phyloP scores from a whole-genome alignment of 495 filamentous ascomycete species.

The Penicillium robsamsonii region DNA sequence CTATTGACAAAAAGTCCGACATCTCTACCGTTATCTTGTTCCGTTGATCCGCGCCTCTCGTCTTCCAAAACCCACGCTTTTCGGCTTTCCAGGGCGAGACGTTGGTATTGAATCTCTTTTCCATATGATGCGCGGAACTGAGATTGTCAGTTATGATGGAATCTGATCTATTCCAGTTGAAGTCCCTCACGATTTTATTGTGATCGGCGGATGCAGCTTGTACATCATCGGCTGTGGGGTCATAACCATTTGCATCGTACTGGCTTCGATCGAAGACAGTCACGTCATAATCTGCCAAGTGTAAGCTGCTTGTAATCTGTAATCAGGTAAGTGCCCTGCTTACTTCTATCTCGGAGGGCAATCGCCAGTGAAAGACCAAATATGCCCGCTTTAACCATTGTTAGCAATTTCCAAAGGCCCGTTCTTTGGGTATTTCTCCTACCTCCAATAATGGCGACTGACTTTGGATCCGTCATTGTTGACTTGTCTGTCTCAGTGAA shows the following conservation, averaged over 20 bases:
- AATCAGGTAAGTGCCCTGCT: background rate
- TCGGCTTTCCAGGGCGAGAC: conserved; percentile 18
- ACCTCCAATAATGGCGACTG: conserved; percentile 20
- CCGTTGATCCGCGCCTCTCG: conserved; percentile 7
- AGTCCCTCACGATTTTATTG: conserved; percentile 18
- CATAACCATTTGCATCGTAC: conserved; percentile 13
- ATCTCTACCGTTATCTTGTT: no score
- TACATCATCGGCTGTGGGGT: conserved; percentile 11
- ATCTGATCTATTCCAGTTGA: background rate
- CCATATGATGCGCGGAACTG: conserved; percentile 24
- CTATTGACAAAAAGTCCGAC: conserved; percentile 14
- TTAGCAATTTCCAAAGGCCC: background rate
- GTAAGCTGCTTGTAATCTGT: background rate
- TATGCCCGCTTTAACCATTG: conserved; percentile 9
- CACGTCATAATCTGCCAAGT: conserved; percentile 11
- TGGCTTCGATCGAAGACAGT: conserved; percentile 17
- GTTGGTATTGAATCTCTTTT: conserved; percentile 20
- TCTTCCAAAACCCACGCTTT: conserved; percentile 16
- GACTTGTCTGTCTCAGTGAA: background rate
- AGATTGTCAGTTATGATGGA: background rate
- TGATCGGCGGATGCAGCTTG: conserved; percentile 21
- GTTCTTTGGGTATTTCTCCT: background rate
- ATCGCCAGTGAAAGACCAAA: conserved; percentile 19
- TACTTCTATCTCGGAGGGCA: conserved; percentile 13
- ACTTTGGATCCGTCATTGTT: conserved; percentile 11